Evolutionary conservation across 108 stramenopile species (phyloP).

Genomic region (Nitzschia sp.): DNA sequence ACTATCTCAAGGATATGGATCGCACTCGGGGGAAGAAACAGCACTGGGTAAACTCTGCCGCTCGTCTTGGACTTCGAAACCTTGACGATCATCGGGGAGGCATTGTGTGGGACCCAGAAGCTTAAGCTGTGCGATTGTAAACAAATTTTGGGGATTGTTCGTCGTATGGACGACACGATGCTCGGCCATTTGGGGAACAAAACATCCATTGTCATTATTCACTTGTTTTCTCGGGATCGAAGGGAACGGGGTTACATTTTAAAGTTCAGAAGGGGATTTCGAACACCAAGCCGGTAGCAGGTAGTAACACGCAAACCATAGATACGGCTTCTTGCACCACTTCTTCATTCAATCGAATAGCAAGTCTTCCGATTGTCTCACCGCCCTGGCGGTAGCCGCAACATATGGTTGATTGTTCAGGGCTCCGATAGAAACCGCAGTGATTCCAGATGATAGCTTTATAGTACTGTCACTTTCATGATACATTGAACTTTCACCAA

Average conservation of each 20-base stretch:
- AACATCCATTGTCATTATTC: slow-evolving; percentile 1
- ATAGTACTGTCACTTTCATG: too few species aligned
- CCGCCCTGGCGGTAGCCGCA: too few species aligned
- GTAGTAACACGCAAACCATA: too few species aligned
- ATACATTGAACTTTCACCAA: too few species aligned
- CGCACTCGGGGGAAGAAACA: slow-evolving; percentile 60
- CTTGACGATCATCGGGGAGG: slow-evolving; percentile 24
- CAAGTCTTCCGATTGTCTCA: too few species aligned
- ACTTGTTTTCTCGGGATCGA: too few species aligned
- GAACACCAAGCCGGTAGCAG: too few species aligned
- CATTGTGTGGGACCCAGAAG: slow-evolving; percentile 23
- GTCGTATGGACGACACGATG: not conserved
- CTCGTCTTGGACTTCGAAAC: slow-evolving; percentile 61
- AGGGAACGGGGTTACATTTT: not conserved
- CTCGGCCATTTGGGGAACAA: not conserved
- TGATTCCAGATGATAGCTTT: too few species aligned
- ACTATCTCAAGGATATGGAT: slow-evolving; percentile 48
- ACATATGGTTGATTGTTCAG: too few species aligned
- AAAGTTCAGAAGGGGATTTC: not conserved
- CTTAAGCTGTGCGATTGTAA: not conserved
- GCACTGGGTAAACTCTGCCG: slow-evolving; percentile 64
- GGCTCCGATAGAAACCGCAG: too few species aligned
- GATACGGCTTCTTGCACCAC: too few species aligned
- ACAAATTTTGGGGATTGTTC: not conserved
- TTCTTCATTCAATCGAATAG: too few species aligned